A percentile compares a stretch with the other conserved stretches of the same genome.
These are phyloP conservation scores for Rhodotorula kratochvilovae DNA, from an alignment of 768 basidiomycete species.

Conservation along the genomic window DNA sequence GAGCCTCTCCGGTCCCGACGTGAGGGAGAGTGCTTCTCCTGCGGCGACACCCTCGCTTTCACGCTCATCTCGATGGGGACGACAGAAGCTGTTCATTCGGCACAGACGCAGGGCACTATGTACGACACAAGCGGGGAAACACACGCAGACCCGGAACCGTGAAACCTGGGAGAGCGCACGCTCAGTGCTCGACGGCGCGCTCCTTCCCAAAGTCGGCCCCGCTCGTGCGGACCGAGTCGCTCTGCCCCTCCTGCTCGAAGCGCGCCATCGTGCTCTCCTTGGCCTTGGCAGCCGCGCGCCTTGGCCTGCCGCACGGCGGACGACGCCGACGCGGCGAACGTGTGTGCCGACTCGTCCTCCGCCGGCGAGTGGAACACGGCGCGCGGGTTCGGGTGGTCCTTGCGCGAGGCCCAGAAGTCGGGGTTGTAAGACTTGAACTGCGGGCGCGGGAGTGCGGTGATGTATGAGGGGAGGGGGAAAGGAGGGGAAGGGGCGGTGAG, in stretches of 20 bases:
- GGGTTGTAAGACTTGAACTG: background rate
- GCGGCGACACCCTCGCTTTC: no score
- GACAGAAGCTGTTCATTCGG: no score
- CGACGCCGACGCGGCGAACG: background rate
- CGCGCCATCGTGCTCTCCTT: background rate
- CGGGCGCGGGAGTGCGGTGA: background rate
- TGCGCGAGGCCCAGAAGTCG: conserved; percentile 13
- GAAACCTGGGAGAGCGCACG: no score
- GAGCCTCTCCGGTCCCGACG: no score
- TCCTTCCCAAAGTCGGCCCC: background rate
- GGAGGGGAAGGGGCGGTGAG: no score
- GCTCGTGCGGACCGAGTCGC: background rate
- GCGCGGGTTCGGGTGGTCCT: conserved; percentile 2
- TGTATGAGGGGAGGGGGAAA: background rate
- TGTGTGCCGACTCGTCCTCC: background rate
- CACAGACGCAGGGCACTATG: background rate
- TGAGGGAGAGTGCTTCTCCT: no score
- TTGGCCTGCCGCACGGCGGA: background rate
- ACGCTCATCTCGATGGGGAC: no score
- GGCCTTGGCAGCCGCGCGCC: background rate
- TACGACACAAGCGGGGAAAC: background rate
- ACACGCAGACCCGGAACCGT: no score
- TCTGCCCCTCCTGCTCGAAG: background rate
- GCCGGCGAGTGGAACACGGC: background rate
- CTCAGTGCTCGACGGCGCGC: background rate